These are phyloP conservation scores for Venturia oleaginea DNA, from an alignment of 2,329 filamentous ascomycete species.

Conservation along the genomic window DNA sequence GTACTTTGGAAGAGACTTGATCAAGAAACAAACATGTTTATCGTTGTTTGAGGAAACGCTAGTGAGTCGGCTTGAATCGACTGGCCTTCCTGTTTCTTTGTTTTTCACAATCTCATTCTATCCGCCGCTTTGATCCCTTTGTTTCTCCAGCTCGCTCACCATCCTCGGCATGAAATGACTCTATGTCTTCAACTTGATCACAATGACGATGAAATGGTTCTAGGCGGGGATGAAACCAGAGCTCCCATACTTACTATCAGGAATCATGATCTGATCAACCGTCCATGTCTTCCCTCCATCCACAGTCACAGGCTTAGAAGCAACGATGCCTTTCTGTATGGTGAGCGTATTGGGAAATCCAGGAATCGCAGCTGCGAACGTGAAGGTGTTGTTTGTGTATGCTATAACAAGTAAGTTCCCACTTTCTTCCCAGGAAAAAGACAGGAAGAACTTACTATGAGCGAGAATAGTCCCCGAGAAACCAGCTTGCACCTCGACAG, in stretches of 20 bases:
- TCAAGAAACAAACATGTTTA: background rate
- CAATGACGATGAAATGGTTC: too few relatives aligned
- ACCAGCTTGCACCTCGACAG: background rate
- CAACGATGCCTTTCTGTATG: background rate
- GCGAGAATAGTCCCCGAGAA: background rate
- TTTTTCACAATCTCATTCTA: too few relatives aligned
- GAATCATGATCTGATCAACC: constrained; percentile 1
- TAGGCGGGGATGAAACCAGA: too few relatives aligned
- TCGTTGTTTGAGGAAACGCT: background rate
- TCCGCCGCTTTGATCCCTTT: too few relatives aligned
- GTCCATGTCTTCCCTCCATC: constrained; percentile 8
- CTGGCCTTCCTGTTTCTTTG: too few relatives aligned
- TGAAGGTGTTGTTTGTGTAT: constrained; percentile 8
- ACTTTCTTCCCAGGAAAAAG: too few relatives aligned
- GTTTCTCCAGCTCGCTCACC: too few relatives aligned
- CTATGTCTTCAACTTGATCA: too few relatives aligned
- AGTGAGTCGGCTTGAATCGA: background rate
- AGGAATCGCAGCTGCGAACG: background rate
- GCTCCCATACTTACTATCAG: background rate
- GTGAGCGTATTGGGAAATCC: background rate
- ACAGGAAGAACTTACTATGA: background rate
- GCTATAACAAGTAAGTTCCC: background rate
- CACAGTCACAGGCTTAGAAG: background rate
- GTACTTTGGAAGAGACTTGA: background rate
- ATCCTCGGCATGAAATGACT: too few relatives aligned